Evolutionary conservation across 2,329 filamentous ascomycete species (phyloP), one percentile per base, ranked within the genome.

Genomic region (Calonectria ilicicola): DNA sequence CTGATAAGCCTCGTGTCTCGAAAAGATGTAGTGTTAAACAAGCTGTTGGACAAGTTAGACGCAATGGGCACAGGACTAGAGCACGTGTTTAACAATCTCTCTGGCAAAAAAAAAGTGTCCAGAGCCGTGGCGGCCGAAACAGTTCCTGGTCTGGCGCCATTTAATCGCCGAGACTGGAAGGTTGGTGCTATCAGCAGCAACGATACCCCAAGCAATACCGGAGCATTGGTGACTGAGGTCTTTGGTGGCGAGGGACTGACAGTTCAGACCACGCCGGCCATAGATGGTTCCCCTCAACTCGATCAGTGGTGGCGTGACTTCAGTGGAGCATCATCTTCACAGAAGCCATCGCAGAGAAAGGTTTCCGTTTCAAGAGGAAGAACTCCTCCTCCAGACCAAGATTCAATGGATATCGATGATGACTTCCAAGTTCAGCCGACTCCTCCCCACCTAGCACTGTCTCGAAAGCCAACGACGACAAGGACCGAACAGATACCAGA

Each of bases 11-110:
- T 83, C 5, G 80, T 91, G 14, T 81, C 79, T 10, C 86, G 89
- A 27, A 91, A 91, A 77, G 90, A 91, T 73, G 80, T 80, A 2
- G 83, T 90, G 21, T 85, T 91, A 46, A 80, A 80, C 14, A 89
- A 86, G 72, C 80, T 91, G 19, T 75, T 88, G 5, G 89, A 91
- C 76, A 91, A 91, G 80, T 81, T 91, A 0, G 88, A 89, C 70
- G 84, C 86, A 2, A 85, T 86, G 65, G 88, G 88, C 2, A 87
- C 83, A 0, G 87, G 89, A 0, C 79, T 91, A 10, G 89, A 91
- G 70, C 84, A 89, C 72, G 83, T 90, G 12, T 91, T 91, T 79
- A 87, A 87, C 38, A 76, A 84, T 7, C 80, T 91, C 3, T 86
- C 87, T 3, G 85, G 86, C 0, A 89, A 87, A 73, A 86, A 86